Conservation (phyloP, 139 green algal species). For the Picochlorum sp. region DNA sequence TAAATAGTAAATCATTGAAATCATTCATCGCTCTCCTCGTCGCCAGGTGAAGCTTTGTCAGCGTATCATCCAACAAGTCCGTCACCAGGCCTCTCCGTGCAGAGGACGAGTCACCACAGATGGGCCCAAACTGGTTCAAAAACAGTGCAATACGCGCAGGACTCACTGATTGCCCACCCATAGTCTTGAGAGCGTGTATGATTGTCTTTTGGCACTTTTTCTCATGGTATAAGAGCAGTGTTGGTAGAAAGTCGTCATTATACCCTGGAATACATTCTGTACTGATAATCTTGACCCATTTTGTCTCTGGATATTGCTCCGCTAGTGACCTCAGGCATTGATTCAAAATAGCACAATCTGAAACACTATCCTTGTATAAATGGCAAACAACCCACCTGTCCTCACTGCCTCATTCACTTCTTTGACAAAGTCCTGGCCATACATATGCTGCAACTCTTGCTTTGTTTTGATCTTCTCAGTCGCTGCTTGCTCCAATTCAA, state of each 20-base stretch:
- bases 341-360: constrained; percentile 50
- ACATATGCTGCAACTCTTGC: constrained; percentile 58
- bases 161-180: constrained; percentile 55
- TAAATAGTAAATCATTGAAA: no score
- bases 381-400: constrained; percentile 72
- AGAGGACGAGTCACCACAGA: constrained; percentile 32
- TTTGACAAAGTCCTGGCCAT: constrained; percentile 61
- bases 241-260: constrained; percentile 84
- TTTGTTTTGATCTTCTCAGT: neutral
- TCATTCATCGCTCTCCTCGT: no score
- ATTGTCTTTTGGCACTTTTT: constrained; percentile 47
- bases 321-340: constrained; percentile 66
- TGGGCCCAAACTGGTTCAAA: constrained; percentile 37
- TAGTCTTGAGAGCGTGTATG: constrained; percentile 47
- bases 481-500: constrained; percentile 47
- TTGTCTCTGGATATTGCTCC: constrained; percentile 59
- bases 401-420: constrained; percentile 69
- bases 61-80: neutral
- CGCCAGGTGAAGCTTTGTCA: neutral
- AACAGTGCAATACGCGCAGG: constrained; percentile 55
- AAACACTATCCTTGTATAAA: constrained; percentile 63
- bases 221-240: constrained; percentile 80
- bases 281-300: constrained; percentile 79
- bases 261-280: constrained; percentile 51
- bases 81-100: constrained; percentile 19